Percentiles rank a stretch among this genome's conserved stretches.
These are phyloP conservation scores for Rhizopus stolonifer DNA, from an alignment of 371 early-diverging fungal genomes.

Conservation along the genomic window DNA sequence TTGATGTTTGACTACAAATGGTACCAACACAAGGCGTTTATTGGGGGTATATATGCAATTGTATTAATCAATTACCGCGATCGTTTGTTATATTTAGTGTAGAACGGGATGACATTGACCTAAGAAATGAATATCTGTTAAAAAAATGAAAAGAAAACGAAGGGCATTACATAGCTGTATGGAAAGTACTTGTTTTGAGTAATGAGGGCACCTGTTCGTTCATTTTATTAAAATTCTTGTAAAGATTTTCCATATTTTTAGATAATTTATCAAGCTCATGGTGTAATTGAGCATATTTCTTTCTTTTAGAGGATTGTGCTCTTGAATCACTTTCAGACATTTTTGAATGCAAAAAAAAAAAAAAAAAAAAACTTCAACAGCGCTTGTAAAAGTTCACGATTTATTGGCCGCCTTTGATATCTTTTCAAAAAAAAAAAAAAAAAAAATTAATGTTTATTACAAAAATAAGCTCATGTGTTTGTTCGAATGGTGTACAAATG, in stretches of 20 bases:
- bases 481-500: no score
- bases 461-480: no score
- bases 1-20: no score
- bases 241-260: not conserved
- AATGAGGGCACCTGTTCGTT: not conserved
- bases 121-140: not conserved
- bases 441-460: no score
- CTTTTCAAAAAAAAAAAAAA: no score
- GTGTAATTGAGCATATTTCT: slow-evolving; percentile 1
- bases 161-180: not conserved
- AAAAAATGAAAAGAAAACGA: not conserved
- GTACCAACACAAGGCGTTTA: no score
- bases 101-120: not conserved
- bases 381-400: no score
- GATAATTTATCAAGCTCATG: not conserved
- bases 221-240: not conserved
- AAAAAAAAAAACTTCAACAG: not conserved
- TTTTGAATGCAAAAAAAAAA: not conserved
- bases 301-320: not conserved
- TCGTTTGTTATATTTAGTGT: not conserved
- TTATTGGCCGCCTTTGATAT: no score
- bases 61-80: no score
- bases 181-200: not conserved
- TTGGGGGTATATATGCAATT: no score
- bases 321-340: slow-evolving; percentile 1